Conservation (phyloP, 208 protist species). For the Wallacemonas sp. region DNA sequence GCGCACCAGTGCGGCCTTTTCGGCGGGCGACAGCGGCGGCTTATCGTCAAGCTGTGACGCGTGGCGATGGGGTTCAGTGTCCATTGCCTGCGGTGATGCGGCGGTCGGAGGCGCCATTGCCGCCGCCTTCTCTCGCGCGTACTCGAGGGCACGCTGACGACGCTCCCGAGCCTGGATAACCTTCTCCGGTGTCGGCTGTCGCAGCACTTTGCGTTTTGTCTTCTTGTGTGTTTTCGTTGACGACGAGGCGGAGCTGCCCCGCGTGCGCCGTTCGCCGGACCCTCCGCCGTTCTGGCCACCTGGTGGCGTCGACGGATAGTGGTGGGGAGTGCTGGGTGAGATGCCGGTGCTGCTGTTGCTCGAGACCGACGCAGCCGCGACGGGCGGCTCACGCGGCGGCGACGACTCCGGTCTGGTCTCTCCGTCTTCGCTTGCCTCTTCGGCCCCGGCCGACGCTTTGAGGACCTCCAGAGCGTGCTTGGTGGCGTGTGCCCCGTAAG, state of each 20-base stretch:
- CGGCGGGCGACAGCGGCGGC: neutral
- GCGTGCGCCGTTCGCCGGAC: neutral
- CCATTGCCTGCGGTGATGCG: neutral
- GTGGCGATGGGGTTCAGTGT: neutral
- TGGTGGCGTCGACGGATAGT: neutral
- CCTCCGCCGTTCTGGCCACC: neutral
- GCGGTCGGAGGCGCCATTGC: neutral
- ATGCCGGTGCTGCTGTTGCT: conserved; percentile 13
- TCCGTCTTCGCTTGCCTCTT: conserved; percentile 20
- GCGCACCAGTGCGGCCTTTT: conserved; percentile 19
- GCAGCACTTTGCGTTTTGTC: conserved; percentile 10
- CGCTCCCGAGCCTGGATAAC: conserved; percentile 44
- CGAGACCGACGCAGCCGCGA: too few species aligned
- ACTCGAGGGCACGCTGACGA: conserved; percentile 51
- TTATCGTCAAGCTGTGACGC: neutral
- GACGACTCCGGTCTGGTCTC: too few species aligned
- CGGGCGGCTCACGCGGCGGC: too few species aligned
- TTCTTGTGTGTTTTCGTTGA: neutral
- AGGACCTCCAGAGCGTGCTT: conserved; percentile 17
- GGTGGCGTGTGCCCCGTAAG: conserved; percentile 53
- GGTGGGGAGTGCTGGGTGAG: neutral
- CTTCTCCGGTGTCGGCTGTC: conserved; percentile 29
- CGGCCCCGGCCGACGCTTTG: neutral
- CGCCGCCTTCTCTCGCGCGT: conserved; percentile 34
- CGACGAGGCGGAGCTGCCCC: neutral